Evolutionary conservation across 345 rosid genomes (phyloP), one percentile per base, ranked within the genome.

Genomic region (Citrus maxima): DNA sequence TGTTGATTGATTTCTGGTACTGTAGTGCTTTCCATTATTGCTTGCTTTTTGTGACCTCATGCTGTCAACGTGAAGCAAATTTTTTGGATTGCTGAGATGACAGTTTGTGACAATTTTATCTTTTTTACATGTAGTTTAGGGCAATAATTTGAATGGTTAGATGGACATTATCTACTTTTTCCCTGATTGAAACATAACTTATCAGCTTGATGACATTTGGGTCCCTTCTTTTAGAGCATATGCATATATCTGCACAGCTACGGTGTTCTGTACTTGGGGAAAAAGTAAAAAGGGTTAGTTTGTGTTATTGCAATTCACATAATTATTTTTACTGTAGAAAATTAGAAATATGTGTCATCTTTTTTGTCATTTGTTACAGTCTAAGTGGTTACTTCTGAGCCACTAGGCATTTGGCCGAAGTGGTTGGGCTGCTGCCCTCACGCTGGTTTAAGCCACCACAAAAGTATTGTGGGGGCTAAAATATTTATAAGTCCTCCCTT

Each of bases 21-120:
- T 72, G 65, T 63, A 54, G 75, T 72, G 63, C 42, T 83, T 78
- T 75, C 61, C 66, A 80, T 80, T 69, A 83, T 83, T 77, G 84
- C 32, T 60, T 66, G 62, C 81, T 82, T 82, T 77, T 69, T 80
- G 78, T 78, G 74, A 76, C 62, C 82, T 51, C 1, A 66, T 42
- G 67, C 78, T 60, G 13, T 73, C 67, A 13, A 73, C 59, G 22
- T 82, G 85, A 81, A 79, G 51, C 75, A 55, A 32, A 60, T 80
- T 74, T 82, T 38, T 71, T 78, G 35, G 55, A 77, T 58, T 22
- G 58, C n/a, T 77, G 63, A 64, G 64, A 71, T 27, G 81, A 77
- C 67, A 32, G 34, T 14, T 70, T 42, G 32, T 69, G 77, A 73
- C 61, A 14, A 74, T 77, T 78, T 56, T 46, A 62, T 78, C 51